Percentiles rank a stretch among this genome's conserved stretches.
phyloP scores from a whole-genome alignment of 176 grass and related monocot species.

The Bolboschoenus planiculmis region DNA sequence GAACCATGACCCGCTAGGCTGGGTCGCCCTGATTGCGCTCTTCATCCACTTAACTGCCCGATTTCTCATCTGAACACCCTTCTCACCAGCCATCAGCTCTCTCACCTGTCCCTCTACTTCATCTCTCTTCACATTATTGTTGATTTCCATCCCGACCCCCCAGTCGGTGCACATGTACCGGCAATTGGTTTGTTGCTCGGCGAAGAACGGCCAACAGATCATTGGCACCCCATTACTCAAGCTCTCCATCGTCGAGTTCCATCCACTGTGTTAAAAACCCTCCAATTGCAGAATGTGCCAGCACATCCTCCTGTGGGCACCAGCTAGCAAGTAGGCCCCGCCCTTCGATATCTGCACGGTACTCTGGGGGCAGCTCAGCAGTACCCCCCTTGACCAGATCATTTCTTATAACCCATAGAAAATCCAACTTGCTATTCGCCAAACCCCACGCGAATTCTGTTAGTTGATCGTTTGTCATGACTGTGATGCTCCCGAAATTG shows the following conservation, averaged over 20 bases:
- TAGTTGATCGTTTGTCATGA: constrained; percentile 36
- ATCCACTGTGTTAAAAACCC: constrained; percentile 73
- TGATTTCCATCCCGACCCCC: constrained; percentile 46
- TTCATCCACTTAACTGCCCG: constrained; percentile 39
- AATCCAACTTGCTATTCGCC: constrained; percentile 34
- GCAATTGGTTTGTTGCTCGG: constrained; percentile 52
- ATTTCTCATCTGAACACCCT: constrained; percentile 35
- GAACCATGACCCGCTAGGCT: constrained; percentile 24
- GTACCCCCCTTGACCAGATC: constrained; percentile 50
- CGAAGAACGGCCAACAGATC: constrained; percentile 72
- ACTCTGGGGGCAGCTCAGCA: constrained; percentile 36
- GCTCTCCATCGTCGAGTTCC: constrained; percentile 67
- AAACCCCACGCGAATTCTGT: constrained; percentile 66
- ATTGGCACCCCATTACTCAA: constrained; percentile 47
- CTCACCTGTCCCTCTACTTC: constrained; percentile 38
- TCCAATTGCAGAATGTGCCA: constrained; percentile 34
- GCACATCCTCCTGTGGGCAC: constrained; percentile 52
- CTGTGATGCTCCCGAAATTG: constrained; percentile 71
- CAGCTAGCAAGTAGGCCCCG: constrained; percentile 38
- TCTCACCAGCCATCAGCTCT: constrained; percentile 41
- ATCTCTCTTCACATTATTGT: constrained; percentile 35
- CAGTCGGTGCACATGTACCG: constrained; percentile 38
- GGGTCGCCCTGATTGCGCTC: constrained; percentile 20
- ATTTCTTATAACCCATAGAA: constrained; percentile 55
- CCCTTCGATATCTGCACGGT: constrained; percentile 17